Conservation (phyloP, 176 grass and related monocot genomes). For the Dendrocalamus sinicus region DNA sequence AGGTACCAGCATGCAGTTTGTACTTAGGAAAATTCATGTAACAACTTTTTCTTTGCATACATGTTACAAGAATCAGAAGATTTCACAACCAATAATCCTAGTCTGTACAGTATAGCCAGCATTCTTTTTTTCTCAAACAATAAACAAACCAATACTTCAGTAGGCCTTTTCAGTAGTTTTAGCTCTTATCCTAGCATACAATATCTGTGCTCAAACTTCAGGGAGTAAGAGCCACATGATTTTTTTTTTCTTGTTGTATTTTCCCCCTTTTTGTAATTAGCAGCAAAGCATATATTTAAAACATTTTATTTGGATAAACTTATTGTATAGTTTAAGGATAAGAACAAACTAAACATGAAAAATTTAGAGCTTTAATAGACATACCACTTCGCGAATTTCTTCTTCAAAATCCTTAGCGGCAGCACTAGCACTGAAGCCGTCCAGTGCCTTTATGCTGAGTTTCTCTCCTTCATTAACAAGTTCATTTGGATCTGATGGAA, state of each 20-base stretch:
- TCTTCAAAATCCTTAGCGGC: constrained; percentile 85
- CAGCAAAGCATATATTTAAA: constrained; percentile 19
- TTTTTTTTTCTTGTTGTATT: neutral
- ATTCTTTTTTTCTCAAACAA: neutral
- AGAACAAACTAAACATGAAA: constrained; percentile 1
- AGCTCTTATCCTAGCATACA: neutral
- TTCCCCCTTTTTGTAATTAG: neutral
- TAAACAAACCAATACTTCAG: neutral
- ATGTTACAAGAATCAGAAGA: constrained; percentile 15
- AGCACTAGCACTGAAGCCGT: constrained; percentile 72
- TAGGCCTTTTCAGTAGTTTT: constrained; percentile 15
- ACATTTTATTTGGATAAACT: constrained; percentile 22
- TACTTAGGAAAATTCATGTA: neutral
- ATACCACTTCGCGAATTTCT: constrained; percentile 91
- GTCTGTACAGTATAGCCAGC: neutral
- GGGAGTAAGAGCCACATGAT: neutral
- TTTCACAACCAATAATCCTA: neutral
- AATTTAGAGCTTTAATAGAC: constrained; percentile 26
- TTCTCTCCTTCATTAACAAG: constrained; percentile 53
- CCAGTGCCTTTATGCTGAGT: constrained; percentile 59
- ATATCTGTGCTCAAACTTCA: constrained; percentile 20
- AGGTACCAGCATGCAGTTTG: constrained; percentile 16
- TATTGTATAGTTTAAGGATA: constrained; percentile 23
- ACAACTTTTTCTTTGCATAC: neutral
- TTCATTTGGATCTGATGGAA: constrained; percentile 47